Evolutionary conservation across 139 green algal genomes (phyloP).

Genomic region (Coccomyxa sp.): DNA sequence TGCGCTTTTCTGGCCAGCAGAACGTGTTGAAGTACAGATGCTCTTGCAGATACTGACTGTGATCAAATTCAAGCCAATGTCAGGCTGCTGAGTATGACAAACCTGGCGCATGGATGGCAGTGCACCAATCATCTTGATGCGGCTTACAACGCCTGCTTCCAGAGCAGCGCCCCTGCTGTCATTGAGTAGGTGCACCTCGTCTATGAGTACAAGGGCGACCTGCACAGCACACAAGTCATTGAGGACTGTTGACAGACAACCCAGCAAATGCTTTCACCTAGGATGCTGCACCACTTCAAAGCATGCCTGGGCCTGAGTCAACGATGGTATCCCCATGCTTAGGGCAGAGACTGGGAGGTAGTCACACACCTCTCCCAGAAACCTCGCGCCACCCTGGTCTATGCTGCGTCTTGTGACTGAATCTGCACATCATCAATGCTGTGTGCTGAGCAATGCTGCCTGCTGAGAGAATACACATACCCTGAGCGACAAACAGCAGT

Average conservation of each 20-base stretch:
- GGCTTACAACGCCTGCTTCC: conserved; percentile 77
- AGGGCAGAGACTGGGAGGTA: no score
- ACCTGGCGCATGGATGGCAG: conserved; percentile 46
- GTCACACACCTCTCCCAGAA: conserved; percentile 52
- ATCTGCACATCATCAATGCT: no score
- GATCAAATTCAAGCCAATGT: no score
- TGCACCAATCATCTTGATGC: conserved; percentile 69
- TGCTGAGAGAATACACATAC: no score
- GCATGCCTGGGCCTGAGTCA: not conserved
- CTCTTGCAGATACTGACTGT: no score
- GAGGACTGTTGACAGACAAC: not conserved
- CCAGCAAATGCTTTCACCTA: not conserved
- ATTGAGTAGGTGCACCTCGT: conserved; percentile 90
- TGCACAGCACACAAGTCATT: conserved; percentile 22
- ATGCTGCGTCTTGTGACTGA: conserved; percentile 43
- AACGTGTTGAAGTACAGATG: no score
- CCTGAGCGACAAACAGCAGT: no score
- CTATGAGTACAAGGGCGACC: conserved; percentile 81
- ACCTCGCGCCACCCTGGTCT: conserved; percentile 51
- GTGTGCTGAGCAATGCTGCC: no score
- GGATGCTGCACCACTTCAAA: not conserved
- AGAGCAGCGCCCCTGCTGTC: conserved; percentile 71
- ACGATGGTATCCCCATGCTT: no score
- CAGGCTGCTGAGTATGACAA: no score
- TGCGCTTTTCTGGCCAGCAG: no score